Conservation (phyloP, 2,329 filamentous ascomycete species). For the Apiospora kogelbergensis region DNA sequence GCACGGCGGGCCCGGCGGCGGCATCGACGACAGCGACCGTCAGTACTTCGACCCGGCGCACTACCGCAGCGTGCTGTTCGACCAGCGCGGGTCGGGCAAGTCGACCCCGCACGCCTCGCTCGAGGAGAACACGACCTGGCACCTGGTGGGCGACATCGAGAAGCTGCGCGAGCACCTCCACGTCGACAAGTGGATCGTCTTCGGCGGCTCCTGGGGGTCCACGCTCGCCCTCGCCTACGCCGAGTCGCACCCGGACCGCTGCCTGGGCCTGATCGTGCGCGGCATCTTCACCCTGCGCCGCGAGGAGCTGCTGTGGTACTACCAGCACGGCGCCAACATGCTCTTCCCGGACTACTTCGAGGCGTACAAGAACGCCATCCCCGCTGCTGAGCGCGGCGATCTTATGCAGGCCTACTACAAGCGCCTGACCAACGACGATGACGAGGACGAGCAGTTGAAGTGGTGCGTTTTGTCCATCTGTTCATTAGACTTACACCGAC, state of each 20-base stretch:
- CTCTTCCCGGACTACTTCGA: slow-evolving; percentile 41
- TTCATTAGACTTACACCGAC: too few relatives aligned
- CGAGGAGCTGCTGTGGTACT: slow-evolving; percentile 38
- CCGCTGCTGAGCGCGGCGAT: slow-evolving; percentile 36
- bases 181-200: slow-evolving; percentile 39
- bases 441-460: slow-evolving; percentile 29
- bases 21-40: slow-evolving; percentile 34
- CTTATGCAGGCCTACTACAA: slow-evolving; percentile 39
- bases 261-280: slow-evolving; percentile 34
- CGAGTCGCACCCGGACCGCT: slow-evolving; percentile 33
- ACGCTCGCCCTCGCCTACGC: slow-evolving; percentile 40
- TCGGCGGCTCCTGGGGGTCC: slow-evolving; percentile 42
- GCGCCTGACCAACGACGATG: slow-evolving; percentile 32
- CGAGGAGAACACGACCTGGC: slow-evolving; percentile 38
- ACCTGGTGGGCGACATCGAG: slow-evolving; percentile 39
- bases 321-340: slow-evolving; percentile 27
- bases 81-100: slow-evolving; percentile 40
- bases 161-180: slow-evolving; percentile 34
- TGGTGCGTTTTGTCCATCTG: slow-evolving; percentile 19
- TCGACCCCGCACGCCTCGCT: slow-evolving; percentile 35
- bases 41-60: slow-evolving; percentile 34
- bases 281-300: slow-evolving; percentile 35
- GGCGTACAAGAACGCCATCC: slow-evolving; percentile 33
- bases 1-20: slow-evolving; percentile 44
- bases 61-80: slow-evolving; percentile 38